These are phyloP conservation scores for Fusarium burgessii DNA, from an alignment of 2,329 filamentous ascomycete species.

Conservation along the genomic window DNA sequence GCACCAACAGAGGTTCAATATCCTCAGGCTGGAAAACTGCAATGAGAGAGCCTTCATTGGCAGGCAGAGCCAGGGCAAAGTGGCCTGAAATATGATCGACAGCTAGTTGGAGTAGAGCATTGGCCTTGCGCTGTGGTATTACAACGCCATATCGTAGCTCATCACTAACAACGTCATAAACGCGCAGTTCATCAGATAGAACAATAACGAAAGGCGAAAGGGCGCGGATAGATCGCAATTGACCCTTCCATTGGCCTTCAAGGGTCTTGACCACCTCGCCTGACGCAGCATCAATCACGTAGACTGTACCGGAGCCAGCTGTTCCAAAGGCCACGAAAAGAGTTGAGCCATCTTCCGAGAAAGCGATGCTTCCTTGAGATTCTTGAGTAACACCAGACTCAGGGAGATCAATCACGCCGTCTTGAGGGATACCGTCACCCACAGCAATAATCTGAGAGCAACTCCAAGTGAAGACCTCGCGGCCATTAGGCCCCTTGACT, in stretches of 20 bases:
- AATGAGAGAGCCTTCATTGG: conserved; percentile 64
- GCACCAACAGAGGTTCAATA: conserved; percentile 68
- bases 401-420: conserved; percentile 48
- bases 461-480: conserved; percentile 78
- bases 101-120: conserved; percentile 73
- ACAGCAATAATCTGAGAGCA: conserved; percentile 71
- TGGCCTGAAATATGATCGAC: conserved; percentile 74
- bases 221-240: conserved; percentile 76
- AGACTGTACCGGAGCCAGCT: conserved; percentile 70
- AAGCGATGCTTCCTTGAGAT: conserved; percentile 75
- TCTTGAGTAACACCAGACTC: conserved; percentile 48
- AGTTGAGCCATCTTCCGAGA: conserved; percentile 86
- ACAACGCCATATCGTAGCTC: conserved; percentile 75
- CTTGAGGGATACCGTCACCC: conserved; percentile 62
- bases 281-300: conserved; percentile 80
- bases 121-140: conserved; percentile 59
- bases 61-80: conserved; percentile 71
- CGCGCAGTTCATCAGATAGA: conserved; percentile 77
- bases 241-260: conserved; percentile 73
- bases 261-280: conserved; percentile 76
- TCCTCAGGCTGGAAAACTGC: conserved; percentile 75
- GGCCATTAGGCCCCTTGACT: conserved; percentile 67
- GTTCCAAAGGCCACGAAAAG: conserved; percentile 75
- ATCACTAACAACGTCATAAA: conserved; percentile 88
- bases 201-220: conserved; percentile 80